Evolutionary conservation across 208 protist species (phyloP).

Genomic region (Angomonas desouzai): DNA sequence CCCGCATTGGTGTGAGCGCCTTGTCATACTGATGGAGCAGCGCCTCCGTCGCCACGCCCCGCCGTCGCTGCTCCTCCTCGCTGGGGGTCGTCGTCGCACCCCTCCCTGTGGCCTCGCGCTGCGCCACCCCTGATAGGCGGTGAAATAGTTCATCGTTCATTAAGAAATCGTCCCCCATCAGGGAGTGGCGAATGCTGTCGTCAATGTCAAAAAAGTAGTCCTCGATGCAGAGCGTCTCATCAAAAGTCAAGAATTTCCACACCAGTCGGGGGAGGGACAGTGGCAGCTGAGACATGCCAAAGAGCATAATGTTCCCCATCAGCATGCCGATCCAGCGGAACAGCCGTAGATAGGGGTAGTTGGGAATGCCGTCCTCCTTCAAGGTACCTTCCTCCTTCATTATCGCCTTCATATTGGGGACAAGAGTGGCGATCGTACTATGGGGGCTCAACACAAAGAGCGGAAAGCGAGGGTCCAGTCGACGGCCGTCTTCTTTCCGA

Average conservation of each 20-base stretch:
- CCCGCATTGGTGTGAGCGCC: constrained; percentile 59
- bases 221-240: constrained; percentile 54
- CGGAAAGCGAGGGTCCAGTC: constrained; percentile 64
- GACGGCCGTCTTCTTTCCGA: constrained; percentile 36
- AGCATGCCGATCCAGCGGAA: constrained; percentile 79
- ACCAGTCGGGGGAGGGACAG: constrained; percentile 70
- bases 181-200: constrained; percentile 61
- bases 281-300: constrained; percentile 67
- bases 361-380: constrained; percentile 32
- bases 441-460: constrained; percentile 77
- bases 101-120: too few relatives aligned
- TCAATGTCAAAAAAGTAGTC: constrained; percentile 85
- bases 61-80: constrained; percentile 30
- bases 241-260: constrained; percentile 87
- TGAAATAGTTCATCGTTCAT: constrained; percentile 66
- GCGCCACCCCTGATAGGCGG: constrained; percentile 30
- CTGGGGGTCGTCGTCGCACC: background rate
- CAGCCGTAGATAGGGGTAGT: constrained; percentile 37
- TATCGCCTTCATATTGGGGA: constrained; percentile 77
- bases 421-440: constrained; percentile 77
- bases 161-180: constrained; percentile 77
- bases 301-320: constrained; percentile 83
- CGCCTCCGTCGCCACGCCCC: constrained; percentile 40
- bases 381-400: constrained; percentile 23
- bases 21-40: constrained; percentile 84